Base-by-base conservation (phyloP, 2,329 filamentous ascomycete genomes). In the Colletotrichum cordylinicola region DNA sequence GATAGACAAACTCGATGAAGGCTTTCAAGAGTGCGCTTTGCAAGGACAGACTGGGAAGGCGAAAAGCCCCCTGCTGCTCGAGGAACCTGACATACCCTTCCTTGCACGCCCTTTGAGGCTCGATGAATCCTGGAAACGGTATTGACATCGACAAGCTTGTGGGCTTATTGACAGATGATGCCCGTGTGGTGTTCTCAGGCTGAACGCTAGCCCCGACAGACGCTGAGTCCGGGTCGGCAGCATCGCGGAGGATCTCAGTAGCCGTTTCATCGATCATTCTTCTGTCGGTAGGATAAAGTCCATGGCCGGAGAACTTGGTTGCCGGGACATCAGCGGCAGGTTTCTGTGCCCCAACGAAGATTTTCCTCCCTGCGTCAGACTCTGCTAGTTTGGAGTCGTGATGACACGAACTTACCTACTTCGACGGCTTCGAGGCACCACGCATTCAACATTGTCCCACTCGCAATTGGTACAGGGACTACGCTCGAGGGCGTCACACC, bases 31-130 rank as follows among this genome's bases (percentile, higher is more conserved):
- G 43, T 21, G 43, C 43, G 43, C n/a, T 21, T 3, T 52, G 43
- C 8, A 21, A 52, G 2, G n/a, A 2, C n/a, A 52, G n/a, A 21
- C n/a, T 52, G n/a, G 43, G 43, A 6, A 52, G 43, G 43, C 2
- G 2, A 21, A 21, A 21, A 52, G 43, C 43, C 43, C 43, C 43
- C 43, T 52, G n/a, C n/a, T 52, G 0, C 10, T 52, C n/a, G 6
- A 52, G n/a, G 8, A 52, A 52, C n/a, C 1, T 6, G 10, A 21
- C 43, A 52, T 52, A 52, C 4, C 43, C 43, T 13, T 52, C 43
- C n/a, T 6, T 52, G n/a, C 43, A 52, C 2, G 1, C 0, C 43
- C 43, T 0, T 21, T 13, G n/a, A 52, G 43, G 10, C 43, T 52
- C 43, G 0, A 52, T 13, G n/a, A 52, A 52, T 8, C n/a, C 43